These are phyloP conservation scores for Zygnema cylindricum DNA, from an alignment of 139 green algal genomes.

Conservation along the genomic window DNA sequence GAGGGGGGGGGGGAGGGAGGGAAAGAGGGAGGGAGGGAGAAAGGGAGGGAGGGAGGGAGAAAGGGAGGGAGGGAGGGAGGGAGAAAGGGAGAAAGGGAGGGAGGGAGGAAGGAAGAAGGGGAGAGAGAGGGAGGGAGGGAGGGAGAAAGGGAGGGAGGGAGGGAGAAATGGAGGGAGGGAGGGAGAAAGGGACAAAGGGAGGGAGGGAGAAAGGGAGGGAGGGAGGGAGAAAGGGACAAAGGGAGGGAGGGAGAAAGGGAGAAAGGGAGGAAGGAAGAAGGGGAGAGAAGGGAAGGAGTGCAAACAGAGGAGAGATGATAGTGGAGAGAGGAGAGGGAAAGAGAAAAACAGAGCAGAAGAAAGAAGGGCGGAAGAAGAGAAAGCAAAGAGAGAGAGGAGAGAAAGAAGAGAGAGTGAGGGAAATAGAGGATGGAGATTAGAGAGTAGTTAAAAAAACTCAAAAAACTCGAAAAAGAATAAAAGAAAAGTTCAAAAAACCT, in stretches of 20 bases:
- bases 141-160: neutral
- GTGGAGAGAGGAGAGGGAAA: neutral
- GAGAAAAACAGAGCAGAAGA: neutral
- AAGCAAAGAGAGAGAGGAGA: no score
- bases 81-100: neutral
- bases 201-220: neutral
- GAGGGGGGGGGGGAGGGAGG: no score
- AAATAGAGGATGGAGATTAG: no score
- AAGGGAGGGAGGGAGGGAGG: neutral
- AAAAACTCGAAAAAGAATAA: no score
- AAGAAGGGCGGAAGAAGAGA: neutral
- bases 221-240: neutral
- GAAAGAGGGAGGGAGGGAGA: neutral
- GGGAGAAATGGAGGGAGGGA: neutral
- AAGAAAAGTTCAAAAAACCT: no score
- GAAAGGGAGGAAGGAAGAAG: neutral
- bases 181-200: neutral
- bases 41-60: neutral
- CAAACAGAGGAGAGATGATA: neutral
- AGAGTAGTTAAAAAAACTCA: no score
- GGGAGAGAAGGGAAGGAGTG: neutral
- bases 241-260: conserved; percentile 3
- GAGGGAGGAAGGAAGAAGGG: neutral
- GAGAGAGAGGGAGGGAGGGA: neutral
- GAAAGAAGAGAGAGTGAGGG: no score